Base-by-base conservation (phyloP, 345 rosid species). In the Murraya koenigii region DNA sequence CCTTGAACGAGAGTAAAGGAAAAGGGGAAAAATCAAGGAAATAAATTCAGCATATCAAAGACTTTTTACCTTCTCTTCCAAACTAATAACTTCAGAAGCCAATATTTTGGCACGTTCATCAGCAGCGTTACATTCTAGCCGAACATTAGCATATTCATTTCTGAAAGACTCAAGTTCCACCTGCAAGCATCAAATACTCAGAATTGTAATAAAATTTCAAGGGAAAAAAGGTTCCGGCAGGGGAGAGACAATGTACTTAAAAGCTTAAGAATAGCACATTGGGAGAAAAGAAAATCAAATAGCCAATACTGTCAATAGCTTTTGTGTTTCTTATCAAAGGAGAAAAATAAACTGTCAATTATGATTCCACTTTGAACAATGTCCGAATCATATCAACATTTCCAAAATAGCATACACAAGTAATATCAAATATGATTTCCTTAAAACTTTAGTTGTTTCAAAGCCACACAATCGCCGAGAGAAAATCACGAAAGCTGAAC, bases 41-140 rank as follows among this genome's bases (percentile, higher is more conserved):
- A 75, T 39, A n/a, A 60, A 23, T 30, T 36, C 25, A 36, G 72
- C 39, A 33, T 17, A 56, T 4, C 20, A 71, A 56, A 77, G 59
- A 54, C 23, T 11, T 26, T 58, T 33, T 87, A 96, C 99, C 98
- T 97, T 97, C 87, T 97, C 99, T 88, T 97, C 99, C 87, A 97
- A 90, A 75, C 94, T 90, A 58, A 97, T 94, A 77, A 94, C 99
- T 88, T 97, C 99, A 68, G 98, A 88, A 80, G 99, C 98, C 84
- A 94, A 84, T 81, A 97, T 86, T 59, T 89, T 92, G 52, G 97
- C 92, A 28, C 98, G 92, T 80, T 93, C 98, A 84, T 97, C 97
- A 77, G 97, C 93, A 62, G 97, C 99, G 80, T 73, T 87, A 76
- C 97, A 93, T 80, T 97, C 97, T 49, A 97, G 89, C 74, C 79